Conservation (phyloP, 2,329 filamentous ascomycete species). For the Emmonsiellopsis sp. region DNA sequence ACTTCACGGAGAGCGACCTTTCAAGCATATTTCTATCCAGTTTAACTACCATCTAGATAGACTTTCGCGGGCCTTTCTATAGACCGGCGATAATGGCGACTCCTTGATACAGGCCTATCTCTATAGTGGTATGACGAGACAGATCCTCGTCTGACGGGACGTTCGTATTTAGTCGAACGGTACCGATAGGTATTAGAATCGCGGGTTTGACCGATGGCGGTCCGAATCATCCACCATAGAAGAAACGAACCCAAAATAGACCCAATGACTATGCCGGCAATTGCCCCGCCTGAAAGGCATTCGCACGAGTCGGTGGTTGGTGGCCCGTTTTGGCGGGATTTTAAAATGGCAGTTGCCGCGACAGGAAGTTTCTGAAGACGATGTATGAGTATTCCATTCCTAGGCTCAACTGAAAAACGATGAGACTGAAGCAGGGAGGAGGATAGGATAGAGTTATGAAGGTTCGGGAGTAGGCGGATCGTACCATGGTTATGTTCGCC, state of each 20-base stretch:
- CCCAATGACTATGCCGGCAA: slow-evolving; percentile 32
- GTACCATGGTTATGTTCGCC: no score
- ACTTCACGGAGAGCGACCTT: not conserved
- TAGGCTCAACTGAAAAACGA: not conserved
- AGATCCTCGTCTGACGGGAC: slow-evolving; percentile 16
- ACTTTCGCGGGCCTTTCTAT: slow-evolving; percentile 27
- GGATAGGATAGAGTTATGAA: no score
- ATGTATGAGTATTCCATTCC: not conserved
- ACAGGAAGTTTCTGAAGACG: slow-evolving; percentile 9
- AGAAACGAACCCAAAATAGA: slow-evolving; percentile 28
- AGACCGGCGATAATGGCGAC: slow-evolving; percentile 18
- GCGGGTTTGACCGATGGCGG: slow-evolving; percentile 15
- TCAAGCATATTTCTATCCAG: not conserved
- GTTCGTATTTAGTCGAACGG: slow-evolving; percentile 9
- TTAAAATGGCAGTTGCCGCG: slow-evolving; percentile 7
- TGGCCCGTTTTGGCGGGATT: slow-evolving; percentile 13
- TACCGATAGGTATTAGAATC: slow-evolving; percentile 18
- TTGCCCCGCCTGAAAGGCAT: slow-evolving; percentile 26
- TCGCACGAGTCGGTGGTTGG: slow-evolving; percentile 7
- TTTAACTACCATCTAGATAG: slow-evolving; percentile 18
- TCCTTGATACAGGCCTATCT: slow-evolving; percentile 14
- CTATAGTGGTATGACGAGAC: slow-evolving; percentile 19
- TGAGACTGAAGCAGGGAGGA: no score
- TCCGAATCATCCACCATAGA: slow-evolving; percentile 26
- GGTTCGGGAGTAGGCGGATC: no score